Evolutionary conservation across 2,329 filamentous ascomycete species (phyloP), one percentile per base, ranked within the genome.

Genomic region (Sporothrix brunneoviolacea): DNA sequence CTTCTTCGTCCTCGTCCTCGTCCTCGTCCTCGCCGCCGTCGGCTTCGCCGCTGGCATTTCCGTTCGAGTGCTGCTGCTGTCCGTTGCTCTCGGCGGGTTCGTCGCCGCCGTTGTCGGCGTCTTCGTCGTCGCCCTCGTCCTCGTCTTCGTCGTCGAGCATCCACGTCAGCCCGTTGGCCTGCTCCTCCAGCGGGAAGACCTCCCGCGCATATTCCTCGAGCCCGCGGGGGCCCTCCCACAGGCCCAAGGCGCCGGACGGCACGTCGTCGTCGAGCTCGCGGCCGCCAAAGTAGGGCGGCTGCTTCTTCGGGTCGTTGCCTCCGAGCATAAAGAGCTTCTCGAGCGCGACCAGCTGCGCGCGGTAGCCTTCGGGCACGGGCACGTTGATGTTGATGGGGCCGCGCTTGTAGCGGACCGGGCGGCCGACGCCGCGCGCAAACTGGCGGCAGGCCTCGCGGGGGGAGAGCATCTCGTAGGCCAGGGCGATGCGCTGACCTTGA

Each of bases 151-250:
- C 75, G 4, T 78, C 75, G 38, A 77, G 64, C 91, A 96, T 97
- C 93, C 93, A 98, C 15, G 86, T 88, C 62, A 93, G 71, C 5
- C 91, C 91, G 64, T 97, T 97, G 28, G 90, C 89, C 59, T 91
- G 86, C 69, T 98, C 93, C 67, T 98, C 93, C 12, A 96, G 77
- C 0, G 89, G 88, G 61, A 97, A 97, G 24, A 94, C 90, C 65
- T 97, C 93, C 43, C 87, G 78, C 1, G 91, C 91, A 65, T 97
- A 98, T 68, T 97, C 93, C 64, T 96, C 90, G 59, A 97, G 78
- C 27, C 88, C 87, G 49, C 93, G 78, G 58, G 89, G 89, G 4
- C 90, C 93, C 64, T 95, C 88, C 93, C 93, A 97, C 21, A 98
- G 71, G 59, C 85, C 78, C 55, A 91, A 73, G 1, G 91, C 88